phyloP scores from a whole-genome alignment of 2,329 filamentous ascomycete species.

The Aureobasidium leucospermi region DNA sequence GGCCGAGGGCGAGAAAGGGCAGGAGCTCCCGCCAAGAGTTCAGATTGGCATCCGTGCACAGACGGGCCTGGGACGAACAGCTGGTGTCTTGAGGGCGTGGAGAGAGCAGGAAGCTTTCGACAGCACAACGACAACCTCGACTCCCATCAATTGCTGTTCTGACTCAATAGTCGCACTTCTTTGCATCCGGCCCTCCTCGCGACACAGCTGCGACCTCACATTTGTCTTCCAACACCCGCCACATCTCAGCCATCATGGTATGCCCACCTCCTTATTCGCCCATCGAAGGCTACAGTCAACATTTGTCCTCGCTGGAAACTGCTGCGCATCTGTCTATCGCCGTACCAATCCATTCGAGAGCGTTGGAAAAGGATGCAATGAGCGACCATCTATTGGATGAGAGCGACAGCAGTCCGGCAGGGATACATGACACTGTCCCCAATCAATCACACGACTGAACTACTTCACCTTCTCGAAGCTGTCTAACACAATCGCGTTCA shows the following conservation, averaged over 20 bases:
- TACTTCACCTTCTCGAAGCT: background rate
- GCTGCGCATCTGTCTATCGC: background rate
- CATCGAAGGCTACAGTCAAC: background rate
- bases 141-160: constrained; percentile 4
- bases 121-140: background rate
- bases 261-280: background rate
- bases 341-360: background rate
- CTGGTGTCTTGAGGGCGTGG: constrained; percentile 5
- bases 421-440: background rate
- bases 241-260: constrained; percentile 8
- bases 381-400: background rate
- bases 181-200: background rate
- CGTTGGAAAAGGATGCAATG: background rate
- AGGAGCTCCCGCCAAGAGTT: background rate
- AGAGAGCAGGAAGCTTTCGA: constrained; percentile 8
- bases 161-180: background rate
- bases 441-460: background rate
- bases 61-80: background rate
- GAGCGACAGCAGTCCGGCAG: background rate
- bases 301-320: background rate
- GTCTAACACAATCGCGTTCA: background rate
- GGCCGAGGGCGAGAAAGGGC: background rate
- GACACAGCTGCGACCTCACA: background rate
- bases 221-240: background rate
- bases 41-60: background rate